Base-by-base conservation (phyloP, 257 asterid species). In the Echites panduratus region DNA sequence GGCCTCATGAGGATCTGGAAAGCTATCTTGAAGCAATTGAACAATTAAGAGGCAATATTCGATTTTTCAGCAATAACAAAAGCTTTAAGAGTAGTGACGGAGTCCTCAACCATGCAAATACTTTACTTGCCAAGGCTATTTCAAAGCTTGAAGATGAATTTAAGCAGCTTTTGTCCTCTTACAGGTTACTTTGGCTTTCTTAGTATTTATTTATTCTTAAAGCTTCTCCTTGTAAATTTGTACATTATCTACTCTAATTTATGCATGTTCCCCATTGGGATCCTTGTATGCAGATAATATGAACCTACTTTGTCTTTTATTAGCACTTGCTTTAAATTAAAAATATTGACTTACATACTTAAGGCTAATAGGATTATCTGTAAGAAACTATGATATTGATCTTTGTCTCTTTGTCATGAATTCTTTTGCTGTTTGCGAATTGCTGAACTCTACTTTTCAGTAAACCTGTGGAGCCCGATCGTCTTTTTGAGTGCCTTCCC, bases 401-500 rank as follows among this genome's bases (percentile, higher is more conserved):
- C 38, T 32, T 32, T 32, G 38, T 32, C 19, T 19, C 38, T 52
- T 35, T 38, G 40, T 13, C 66, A 59, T 26, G 66, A 26, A 59
- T 26, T 59, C 13, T 8, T 59, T 20, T 13, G 2, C 5, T 59
- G 19, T 59, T 26, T 29, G 35, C 16, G 3, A 63, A 54, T 71
- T 5, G 5, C 58, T 72, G 43, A 76, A 41, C 67, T 24, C 62
- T 73, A 73, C 50, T 70, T 76, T 82, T 68, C 94, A 95, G 98
- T 89, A 95, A 95, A 79, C 88, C 99, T 70, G 95, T 95, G 74
- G 99, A 95, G 82, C 99, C 99, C n/a, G 98, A 95, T 81, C 85
- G 95, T 61, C 99, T 95, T 75, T 95, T 95, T 86, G 99, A 92
- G 83, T 87, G 99, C 80, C 99, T 95, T 71, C 99, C 99, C 78